A percentile compares a stretch with the other conserved stretches of the same genome.
Conservation (phyloP, 345 rosid species). For the Hypericum perforatum region DNA sequence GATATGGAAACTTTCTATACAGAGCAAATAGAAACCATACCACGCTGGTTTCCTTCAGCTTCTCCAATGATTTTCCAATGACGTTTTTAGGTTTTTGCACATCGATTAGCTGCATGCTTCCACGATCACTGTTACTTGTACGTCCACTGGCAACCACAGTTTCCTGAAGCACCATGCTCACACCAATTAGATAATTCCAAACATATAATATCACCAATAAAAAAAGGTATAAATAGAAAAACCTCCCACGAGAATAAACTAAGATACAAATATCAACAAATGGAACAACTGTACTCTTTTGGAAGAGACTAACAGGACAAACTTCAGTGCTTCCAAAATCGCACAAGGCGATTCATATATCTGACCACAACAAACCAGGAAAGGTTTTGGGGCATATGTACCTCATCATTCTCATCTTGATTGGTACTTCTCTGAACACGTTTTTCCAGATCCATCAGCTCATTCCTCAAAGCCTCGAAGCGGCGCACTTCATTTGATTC, state of each 20-base stretch:
- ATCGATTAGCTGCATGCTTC: constrained; percentile 36
- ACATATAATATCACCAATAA: too few relatives aligned
- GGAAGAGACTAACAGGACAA: too few relatives aligned
- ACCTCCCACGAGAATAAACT: too few relatives aligned
- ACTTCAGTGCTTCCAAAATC: too few relatives aligned
- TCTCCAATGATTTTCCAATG: constrained; percentile 66
- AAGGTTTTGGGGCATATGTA: constrained; percentile 13
- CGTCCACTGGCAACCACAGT: constrained; percentile 28
- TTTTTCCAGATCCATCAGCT: constrained; percentile 85
- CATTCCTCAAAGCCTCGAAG: constrained; percentile 72
- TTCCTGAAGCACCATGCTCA: constrained; percentile 28
- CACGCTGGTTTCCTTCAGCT: constrained; percentile 73
- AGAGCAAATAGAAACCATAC: constrained; percentile 34
- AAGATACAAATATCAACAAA: too few relatives aligned
- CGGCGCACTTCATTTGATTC: constrained; percentile 63
- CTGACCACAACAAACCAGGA: background rate
- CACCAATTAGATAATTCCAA: too few relatives aligned
- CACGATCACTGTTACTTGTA: constrained; percentile 24
- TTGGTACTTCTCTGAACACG: constrained; percentile 71
- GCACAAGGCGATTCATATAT: too few relatives aligned
- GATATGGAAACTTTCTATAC: too few relatives aligned
- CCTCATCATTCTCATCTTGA: constrained; percentile 62
- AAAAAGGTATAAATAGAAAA: too few relatives aligned
- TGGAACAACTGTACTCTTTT: too few relatives aligned
- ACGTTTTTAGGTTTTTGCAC: constrained; percentile 53